Conservation (phyloP, 179 eudicot species). For the Beta lomatogona region DNA sequence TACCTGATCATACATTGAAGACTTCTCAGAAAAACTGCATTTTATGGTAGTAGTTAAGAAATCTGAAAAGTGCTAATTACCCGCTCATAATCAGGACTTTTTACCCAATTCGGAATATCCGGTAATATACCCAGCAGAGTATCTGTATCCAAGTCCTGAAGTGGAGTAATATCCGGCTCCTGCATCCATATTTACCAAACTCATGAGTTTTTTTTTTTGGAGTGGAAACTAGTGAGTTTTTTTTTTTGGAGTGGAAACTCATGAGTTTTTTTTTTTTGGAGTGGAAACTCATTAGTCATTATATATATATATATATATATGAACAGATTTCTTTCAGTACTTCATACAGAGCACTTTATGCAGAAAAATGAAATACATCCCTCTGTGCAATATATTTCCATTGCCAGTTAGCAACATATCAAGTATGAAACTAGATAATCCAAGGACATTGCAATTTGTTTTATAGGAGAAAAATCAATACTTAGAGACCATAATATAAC, state of each 20-base stretch:
- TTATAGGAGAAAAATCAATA: background rate
- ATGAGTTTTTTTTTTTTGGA: too few relatives aligned
- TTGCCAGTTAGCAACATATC: background rate
- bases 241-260: too few relatives aligned
- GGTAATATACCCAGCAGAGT: conserved; percentile 57
- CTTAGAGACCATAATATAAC: background rate
- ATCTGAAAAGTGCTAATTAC: conserved; percentile 41
- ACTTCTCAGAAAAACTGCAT: conserved; percentile 7
- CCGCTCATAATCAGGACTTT: conserved; percentile 93
- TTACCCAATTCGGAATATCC: conserved; percentile 85
- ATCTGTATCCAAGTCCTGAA: conserved; percentile 56
- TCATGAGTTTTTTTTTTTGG: background rate
- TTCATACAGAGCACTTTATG: too few relatives aligned
- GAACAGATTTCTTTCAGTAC: too few relatives aligned
- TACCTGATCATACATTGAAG: conserved; percentile 49
- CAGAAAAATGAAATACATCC: background rate
- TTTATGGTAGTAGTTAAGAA: background rate
- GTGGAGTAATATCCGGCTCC: conserved; percentile 56
- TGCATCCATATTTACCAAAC: conserved; percentile 32
- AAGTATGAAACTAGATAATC: background rate
- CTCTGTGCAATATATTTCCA: background rate
- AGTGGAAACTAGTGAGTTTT: too few relatives aligned
- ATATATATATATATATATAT: too few relatives aligned
- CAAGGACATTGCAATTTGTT: background rate
- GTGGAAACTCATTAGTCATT: too few relatives aligned